Conservation (phyloP, 78 protist species). For the Emiliania huxleyi region DNA sequence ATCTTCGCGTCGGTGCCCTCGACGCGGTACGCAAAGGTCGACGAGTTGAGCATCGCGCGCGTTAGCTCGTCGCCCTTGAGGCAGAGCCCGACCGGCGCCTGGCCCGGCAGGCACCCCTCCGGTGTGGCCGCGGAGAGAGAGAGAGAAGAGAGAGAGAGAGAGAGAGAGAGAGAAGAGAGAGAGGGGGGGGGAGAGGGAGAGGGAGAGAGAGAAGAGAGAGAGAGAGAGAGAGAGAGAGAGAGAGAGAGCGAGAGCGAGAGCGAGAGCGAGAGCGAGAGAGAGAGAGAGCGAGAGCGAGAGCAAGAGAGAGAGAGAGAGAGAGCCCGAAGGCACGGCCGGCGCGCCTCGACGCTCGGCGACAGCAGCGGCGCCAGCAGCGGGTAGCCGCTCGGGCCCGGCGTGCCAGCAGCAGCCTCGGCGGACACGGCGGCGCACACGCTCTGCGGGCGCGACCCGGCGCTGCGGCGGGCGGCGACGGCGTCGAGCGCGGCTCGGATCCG, state of each 20-base stretch:
- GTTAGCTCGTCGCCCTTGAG: neutral
- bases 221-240: too few species aligned
- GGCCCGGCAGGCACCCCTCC: too few species aligned
- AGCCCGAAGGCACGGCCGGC: neutral
- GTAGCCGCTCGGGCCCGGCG: neutral
- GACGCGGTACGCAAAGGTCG: neutral
- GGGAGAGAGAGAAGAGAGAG: too few species aligned
- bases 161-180: too few species aligned
- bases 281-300: too few species aligned
- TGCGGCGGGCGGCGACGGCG: neutral
- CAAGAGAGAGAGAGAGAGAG: too few species aligned
- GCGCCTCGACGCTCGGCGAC: neutral
- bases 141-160: too few species aligned
- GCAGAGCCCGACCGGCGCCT: neutral
- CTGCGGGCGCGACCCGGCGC: neutral
- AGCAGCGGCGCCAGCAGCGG: neutral
- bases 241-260: too few species aligned
- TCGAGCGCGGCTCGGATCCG: neutral
- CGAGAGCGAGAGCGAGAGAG: neutral
- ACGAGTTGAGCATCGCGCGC: neutral
- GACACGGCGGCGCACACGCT: neutral
- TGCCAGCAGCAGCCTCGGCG: neutral
- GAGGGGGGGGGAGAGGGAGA: too few species aligned
- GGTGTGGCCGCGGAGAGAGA: too few species aligned
- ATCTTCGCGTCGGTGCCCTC: slow-evolving; percentile 10